Percentiles rank a stretch among this genome's conserved stretches.
Evolutionary conservation across 768 basidiomycete genomes (phyloP).

Genomic region (Floccularia luteovirens): DNA sequence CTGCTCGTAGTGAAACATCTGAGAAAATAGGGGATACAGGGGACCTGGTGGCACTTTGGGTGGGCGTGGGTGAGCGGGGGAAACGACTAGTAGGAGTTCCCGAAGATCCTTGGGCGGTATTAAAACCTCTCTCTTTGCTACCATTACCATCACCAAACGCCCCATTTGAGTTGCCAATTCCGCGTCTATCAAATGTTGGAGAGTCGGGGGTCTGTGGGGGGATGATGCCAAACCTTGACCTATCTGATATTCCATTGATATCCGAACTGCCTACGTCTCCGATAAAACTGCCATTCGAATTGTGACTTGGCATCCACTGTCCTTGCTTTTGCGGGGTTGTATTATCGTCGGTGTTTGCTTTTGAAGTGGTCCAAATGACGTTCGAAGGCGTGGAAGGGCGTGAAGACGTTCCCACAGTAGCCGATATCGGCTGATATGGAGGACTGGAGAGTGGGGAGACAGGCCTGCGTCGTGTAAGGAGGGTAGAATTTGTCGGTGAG

Average conservation of each 20-base stretch:
- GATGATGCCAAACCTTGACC: no score
- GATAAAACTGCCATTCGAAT: constrained; percentile 52
- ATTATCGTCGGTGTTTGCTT: no score
- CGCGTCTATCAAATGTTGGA: constrained; percentile 39
- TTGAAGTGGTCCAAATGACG: constrained; percentile 66
- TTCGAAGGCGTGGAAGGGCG: constrained; percentile 67
- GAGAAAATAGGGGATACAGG: constrained; percentile 45
- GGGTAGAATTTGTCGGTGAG: constrained; percentile 39
- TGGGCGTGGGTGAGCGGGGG: constrained; percentile 62
- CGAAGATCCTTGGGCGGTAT: no score
- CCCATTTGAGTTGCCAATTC: no score
- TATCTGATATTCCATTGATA: constrained; percentile 16
- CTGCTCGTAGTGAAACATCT: constrained; percentile 30
- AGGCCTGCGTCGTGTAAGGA: constrained; percentile 53
- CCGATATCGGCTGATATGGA: constrained; percentile 52
- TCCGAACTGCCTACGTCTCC: constrained; percentile 31
- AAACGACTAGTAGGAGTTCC: constrained; percentile 29
- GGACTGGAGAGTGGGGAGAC: constrained; percentile 63
- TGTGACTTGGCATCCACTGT: constrained; percentile 29
- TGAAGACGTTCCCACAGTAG: constrained; percentile 58
- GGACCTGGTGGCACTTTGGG: constrained; percentile 46
- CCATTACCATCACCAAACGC: no score
- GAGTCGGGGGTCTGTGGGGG: no score
- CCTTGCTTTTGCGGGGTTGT: constrained; percentile 18
- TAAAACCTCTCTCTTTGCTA: no score